These are phyloP conservation scores for Orobanche coerulescens DNA, from an alignment of 257 asterid genomes.

Conservation along the genomic window DNA sequence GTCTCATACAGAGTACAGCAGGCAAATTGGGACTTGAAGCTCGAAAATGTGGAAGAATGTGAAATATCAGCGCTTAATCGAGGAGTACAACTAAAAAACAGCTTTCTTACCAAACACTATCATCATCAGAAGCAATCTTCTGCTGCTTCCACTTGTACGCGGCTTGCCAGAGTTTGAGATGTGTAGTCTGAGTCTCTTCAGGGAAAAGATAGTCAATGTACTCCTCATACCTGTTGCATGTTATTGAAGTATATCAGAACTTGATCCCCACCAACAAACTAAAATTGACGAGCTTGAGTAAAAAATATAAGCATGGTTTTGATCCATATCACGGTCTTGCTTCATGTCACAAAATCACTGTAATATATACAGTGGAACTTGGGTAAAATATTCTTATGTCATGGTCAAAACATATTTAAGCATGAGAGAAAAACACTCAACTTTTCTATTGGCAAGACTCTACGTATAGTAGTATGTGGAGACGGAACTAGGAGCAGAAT, in stretches of 20 bases:
- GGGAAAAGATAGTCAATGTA: slow-evolving; percentile 83
- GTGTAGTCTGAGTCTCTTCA: slow-evolving; percentile 67
- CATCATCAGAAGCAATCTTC: slow-evolving; percentile 42
- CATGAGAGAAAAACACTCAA: not conserved
- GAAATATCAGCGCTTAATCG: not conserved
- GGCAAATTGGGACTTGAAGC: not conserved
- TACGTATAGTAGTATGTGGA: no score
- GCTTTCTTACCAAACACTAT: slow-evolving; percentile 7
- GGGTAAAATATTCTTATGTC: no score
- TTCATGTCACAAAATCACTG: no score
- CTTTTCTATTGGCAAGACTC: no score
- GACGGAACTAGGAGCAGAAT: no score
- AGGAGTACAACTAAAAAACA: no score
- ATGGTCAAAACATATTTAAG: not conserved
- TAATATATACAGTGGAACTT: no score
- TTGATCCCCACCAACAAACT: not conserved
- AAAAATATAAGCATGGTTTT: not conserved
- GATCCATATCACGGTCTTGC: no score
- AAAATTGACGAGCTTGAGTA: not conserved
- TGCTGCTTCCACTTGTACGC: slow-evolving; percentile 95
- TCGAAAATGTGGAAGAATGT: not conserved
- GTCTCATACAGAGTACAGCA: not conserved
- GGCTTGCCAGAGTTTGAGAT: slow-evolving; percentile 78
- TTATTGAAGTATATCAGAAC: slow-evolving; percentile 19
- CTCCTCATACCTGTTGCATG: slow-evolving; percentile 82